Base-by-base conservation (phyloP, 73 alveolate species). In the Durusdinium trenchii region DNA sequence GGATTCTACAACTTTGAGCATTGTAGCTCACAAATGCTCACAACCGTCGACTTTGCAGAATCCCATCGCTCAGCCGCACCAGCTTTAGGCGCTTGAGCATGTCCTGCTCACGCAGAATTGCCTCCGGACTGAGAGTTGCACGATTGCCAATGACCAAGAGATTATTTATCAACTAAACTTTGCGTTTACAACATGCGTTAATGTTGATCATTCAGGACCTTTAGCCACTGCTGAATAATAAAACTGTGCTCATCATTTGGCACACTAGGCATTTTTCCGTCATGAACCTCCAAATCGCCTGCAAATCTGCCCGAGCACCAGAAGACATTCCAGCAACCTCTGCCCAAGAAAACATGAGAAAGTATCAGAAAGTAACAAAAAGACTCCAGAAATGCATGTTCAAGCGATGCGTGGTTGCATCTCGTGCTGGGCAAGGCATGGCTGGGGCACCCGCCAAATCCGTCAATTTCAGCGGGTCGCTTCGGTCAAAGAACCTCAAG, bases 241-340 rank as follows among this genome's bases (percentile, higher is more conserved):
- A n/a, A n/a, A n/a, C n/a, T n/a, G n/a, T n/a, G n/a, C n/a, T n/a
- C n/a, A n/a, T n/a, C n/a, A n/a, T n/a, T n/a, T n/a, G n/a, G n/a
- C n/a, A n/a, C n/a, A n/a, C n/a, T n/a, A n/a, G n/a, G n/a, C n/a
- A n/a, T n/a, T n/a, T n/a, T n/a, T n/a, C n/a, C n/a, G n/a, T n/a
- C n/a, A n/a, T n/a, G n/a, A n/a, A n/a, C n/a, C n/a, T n/a, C n/a
- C n/a, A n/a, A n/a, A n/a, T n/a, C 57, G 43, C 95, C 95, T 86
- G 95, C 64, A 86, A 36, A 35, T 86, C 95, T 30, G 62, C 60
- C 1, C 95, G 95, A 28, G 95, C 38, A 6, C 82, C 95, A 61
- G 36, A 36, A 62, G 82, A 86, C 61, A 86, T 86, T 46, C 95
- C 95, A 20, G 95, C 95, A 46, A 86, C 95, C 95, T 86, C 28